These are phyloP conservation scores for Neurospora africana DNA, from an alignment of 495 filamentous ascomycete species.

Conservation along the genomic window DNA sequence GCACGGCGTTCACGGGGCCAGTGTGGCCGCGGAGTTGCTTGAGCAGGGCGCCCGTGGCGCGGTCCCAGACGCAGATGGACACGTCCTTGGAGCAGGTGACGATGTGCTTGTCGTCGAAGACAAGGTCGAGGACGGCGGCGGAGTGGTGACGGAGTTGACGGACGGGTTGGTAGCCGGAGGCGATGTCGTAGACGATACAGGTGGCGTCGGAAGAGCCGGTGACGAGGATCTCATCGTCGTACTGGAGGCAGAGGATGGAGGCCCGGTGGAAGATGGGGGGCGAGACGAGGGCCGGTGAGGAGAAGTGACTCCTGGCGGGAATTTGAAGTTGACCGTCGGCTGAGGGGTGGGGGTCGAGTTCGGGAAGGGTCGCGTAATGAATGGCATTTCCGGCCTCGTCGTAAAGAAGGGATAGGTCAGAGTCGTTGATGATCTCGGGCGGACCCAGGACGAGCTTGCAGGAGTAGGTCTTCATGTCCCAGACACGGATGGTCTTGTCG, in stretches of 20 bases:
- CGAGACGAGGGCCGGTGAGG: constrained; percentile 36
- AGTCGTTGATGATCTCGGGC: constrained; percentile 41
- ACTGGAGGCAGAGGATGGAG: constrained; percentile 90
- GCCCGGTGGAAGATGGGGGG: constrained; percentile 60
- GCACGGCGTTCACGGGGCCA: constrained; percentile 91
- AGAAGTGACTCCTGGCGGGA: constrained; percentile 27
- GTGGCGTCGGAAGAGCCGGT: constrained; percentile 88
- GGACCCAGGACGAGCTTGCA: constrained; percentile 72
- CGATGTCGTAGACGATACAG: constrained; percentile 85
- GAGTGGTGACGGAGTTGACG: constrained; percentile 64
- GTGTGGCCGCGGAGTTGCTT: constrained; percentile 71
- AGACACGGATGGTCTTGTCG: constrained; percentile 88
- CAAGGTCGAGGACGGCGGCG: constrained; percentile 84
- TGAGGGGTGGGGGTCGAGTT: constrained; percentile 15
- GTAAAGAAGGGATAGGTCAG: constrained; percentile 26
- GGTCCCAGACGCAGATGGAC: constrained; percentile 87
- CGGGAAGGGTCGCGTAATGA: constrained; percentile 39
- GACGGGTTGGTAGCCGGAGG: constrained; percentile 63
- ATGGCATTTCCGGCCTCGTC: constrained; percentile 30
- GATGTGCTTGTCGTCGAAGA: constrained; percentile 83
- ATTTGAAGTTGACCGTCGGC: constrained; percentile 6
- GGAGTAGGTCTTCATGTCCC: constrained; percentile 79
- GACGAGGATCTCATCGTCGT: constrained; percentile 82
- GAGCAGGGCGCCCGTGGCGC: constrained; percentile 58
- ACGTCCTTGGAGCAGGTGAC: constrained; percentile 94